Evolutionary conservation across 2,329 filamentous ascomycete species (phyloP), one percentile per base, ranked within the genome.

Genomic region (Cytospora mali): DNA sequence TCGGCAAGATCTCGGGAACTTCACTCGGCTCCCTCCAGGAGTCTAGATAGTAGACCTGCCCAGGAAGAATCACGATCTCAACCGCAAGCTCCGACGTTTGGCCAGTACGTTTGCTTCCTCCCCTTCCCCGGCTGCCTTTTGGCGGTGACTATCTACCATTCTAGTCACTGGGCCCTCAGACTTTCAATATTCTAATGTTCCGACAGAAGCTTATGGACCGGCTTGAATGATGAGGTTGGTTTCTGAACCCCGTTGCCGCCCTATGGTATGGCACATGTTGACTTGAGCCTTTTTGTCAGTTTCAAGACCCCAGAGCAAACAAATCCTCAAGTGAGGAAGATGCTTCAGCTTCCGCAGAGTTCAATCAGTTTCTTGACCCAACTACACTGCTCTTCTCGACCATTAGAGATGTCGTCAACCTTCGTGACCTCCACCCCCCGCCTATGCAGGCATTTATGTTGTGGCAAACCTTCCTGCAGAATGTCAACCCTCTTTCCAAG

Each of bases 401-500:
- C 39, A 54, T 52, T 6, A 49, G 27, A 10, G 31, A 60, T 21
- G 54, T 51, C 21, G 54, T 52, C 31, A 59, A 58, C 18, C 53
- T 69, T 16, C 51, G 69, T 46, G 66, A 69, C 25, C 66, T 75
- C 27, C 72, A 79, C 57, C 69, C 81, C 2, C 72, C 72, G 11
- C 66, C 71, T 2, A 77, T 68, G 49, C 64, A 67, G 31, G 62
- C 68, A 0, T 70, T 69, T 52, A 55, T 75, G 53, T 72, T 85
- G 0, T 84, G 81, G 81, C 77, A 83, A 65, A 71, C 74, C 1
- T 84, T 81, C 56, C 71, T 83, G 0, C 75, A 80, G 23, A 83
- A 84, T 62, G 77, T 85, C 48, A 80, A 84, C 64, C 81, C 82
- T 1, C 68, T 85, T 23, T 76, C 80, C 57, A 84, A 84, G 65